phyloP scores from a whole-genome alignment of 192 early-diverging fungal genomes.

The Glomus cerebriforme region DNA sequence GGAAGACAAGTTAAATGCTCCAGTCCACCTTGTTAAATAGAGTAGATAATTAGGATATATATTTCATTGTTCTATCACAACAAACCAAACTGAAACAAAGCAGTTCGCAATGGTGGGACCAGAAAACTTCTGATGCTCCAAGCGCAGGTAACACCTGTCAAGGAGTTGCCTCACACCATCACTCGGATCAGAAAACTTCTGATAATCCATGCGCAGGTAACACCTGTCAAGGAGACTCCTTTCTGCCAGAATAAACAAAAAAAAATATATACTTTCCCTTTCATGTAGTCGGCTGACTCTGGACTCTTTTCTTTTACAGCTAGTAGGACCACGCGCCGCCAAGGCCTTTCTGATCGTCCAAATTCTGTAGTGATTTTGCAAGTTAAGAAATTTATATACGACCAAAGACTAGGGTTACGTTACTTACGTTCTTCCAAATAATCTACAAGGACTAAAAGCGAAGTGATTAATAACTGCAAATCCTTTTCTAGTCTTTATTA shows the following conservation, averaged over 20 bases:
- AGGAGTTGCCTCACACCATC: slow-evolving; percentile 19
- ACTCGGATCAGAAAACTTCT: slow-evolving; percentile 9
- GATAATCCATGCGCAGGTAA: too few relatives aligned
- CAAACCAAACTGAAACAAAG: slow-evolving; percentile 18
- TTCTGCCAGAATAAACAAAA: not conserved
- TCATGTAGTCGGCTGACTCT: not conserved
- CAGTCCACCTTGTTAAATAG: slow-evolving; percentile 24
- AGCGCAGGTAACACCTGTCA: too few relatives aligned
- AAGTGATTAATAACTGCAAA: slow-evolving; percentile 3
- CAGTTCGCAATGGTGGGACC: slow-evolving; percentile 13
- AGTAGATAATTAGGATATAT: slow-evolving; percentile 23
- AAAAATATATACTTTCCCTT: slow-evolving; percentile 1
- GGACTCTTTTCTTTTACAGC: not conserved
- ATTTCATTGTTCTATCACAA: slow-evolving; percentile 1
- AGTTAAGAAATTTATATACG: slow-evolving; percentile 13
- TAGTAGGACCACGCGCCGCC: not conserved
- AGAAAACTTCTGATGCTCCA: slow-evolving; percentile 14
- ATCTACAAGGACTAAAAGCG: slow-evolving; percentile 13
- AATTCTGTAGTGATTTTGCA: not conserved
- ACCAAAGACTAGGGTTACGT: not conserved
- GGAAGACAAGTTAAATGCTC: slow-evolving; percentile 5
- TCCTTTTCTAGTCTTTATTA: not conserved
- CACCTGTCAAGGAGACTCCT: slow-evolving; percentile 14
- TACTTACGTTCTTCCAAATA: slow-evolving; percentile 9
- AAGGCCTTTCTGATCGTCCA: not conserved